Conservation (phyloP, 371 early-diverging fungal species). For the Mortierella sp. region DNA sequence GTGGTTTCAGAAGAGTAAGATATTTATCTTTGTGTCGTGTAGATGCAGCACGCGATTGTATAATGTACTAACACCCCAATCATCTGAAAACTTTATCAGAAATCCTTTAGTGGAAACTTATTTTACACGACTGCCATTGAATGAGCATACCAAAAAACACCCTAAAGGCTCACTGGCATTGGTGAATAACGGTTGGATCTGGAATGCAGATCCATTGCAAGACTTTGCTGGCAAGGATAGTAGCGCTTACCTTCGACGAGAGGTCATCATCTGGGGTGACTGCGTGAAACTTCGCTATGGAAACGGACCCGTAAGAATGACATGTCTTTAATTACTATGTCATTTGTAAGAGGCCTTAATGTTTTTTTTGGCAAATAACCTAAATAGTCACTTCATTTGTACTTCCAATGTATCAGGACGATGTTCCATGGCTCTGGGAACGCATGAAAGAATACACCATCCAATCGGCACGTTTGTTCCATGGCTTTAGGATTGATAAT, state of each 20-base stretch:
- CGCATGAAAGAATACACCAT: constrained; percentile 92
- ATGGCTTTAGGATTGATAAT: constrained; percentile 98
- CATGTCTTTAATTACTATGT: not conserved
- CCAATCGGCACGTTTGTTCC: constrained; percentile 88
- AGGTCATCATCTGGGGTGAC: constrained; percentile 98
- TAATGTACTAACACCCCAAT: not conserved
- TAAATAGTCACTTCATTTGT: not conserved
- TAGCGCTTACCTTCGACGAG: constrained; percentile 90
- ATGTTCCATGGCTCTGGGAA: constrained; percentile 96
- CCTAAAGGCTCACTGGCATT: constrained; percentile 73
- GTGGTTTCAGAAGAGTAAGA: constrained; percentile 64
- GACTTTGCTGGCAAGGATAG: constrained; percentile 93
- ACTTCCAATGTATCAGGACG: constrained; percentile 61
- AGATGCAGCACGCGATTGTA: not conserved
- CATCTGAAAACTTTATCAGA: constrained; percentile 44
- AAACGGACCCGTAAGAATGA: constrained; percentile 64
- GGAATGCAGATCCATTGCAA: constrained; percentile 94
- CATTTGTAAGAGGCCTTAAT: no score
- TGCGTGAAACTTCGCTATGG: constrained; percentile 98
- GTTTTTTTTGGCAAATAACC: not conserved
- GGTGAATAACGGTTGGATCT: constrained; percentile 99
- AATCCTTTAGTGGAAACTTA: constrained; percentile 90
- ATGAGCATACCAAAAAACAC: constrained; percentile 60
- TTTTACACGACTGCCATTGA: constrained; percentile 82
- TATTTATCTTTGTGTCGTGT: not conserved